Evolutionary conservation across 495 filamentous ascomycete species (phyloP).

Genomic region (Arthonia radiata): DNA sequence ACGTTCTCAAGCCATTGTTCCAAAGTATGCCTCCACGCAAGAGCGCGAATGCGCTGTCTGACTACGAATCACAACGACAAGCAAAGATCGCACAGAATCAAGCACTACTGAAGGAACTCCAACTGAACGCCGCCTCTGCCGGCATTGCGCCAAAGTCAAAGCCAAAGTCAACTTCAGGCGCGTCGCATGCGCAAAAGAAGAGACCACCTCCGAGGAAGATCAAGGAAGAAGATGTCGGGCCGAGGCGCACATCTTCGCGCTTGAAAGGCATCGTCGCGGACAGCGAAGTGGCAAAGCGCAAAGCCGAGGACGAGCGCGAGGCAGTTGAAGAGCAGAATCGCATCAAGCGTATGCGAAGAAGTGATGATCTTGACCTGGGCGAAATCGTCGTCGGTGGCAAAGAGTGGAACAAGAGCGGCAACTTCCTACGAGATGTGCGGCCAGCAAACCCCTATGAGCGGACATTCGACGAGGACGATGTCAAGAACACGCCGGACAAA

Average conservation of each 20-base stretch:
- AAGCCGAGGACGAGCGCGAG: constrained; percentile 47
- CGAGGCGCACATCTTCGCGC: constrained; percentile 39
- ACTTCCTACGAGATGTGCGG: constrained; percentile 30
- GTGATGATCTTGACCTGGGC: constrained; percentile 42
- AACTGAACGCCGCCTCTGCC: constrained; percentile 26
- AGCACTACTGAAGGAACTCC: constrained; percentile 27
- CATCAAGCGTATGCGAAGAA: constrained; percentile 46
- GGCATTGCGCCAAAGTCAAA: constrained; percentile 21
- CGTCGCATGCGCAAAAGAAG: constrained; percentile 19
- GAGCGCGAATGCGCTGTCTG: constrained; percentile 26
- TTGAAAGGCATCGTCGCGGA: constrained; percentile 41
- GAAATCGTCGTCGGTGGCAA: constrained; percentile 62
- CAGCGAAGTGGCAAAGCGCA: constrained; percentile 52
- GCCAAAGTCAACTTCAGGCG: constrained; percentile 7
- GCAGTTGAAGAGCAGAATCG: constrained; percentile 32
- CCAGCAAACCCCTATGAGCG: constrained; percentile 51
- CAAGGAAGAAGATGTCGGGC: constrained; percentile 21
- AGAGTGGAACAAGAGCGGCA: constrained; percentile 25
- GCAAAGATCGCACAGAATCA: constrained; percentile 53
- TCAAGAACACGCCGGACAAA: constrained; percentile 57
- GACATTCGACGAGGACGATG: constrained; percentile 61
- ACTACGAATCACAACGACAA: constrained; percentile 44
- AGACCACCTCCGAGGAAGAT: constrained; percentile 22
- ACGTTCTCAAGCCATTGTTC: too few relatives aligned
- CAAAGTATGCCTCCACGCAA: too few relatives aligned